These are phyloP conservation scores for Hyphodiscus hymeniophilus DNA, from an alignment of 495 filamentous ascomycete genomes.

Conservation along the genomic window DNA sequence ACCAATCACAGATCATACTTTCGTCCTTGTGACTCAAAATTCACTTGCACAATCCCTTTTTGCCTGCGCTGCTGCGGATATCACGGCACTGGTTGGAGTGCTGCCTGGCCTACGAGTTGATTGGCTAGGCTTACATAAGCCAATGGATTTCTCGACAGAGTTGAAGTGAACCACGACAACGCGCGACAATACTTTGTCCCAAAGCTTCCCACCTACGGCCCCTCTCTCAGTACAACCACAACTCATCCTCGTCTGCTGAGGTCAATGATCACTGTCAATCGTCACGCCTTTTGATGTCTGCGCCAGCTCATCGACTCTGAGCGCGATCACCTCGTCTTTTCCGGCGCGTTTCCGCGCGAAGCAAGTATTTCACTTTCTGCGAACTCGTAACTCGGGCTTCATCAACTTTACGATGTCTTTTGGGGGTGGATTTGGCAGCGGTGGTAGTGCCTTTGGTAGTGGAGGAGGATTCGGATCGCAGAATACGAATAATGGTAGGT, in stretches of 20 bases:
- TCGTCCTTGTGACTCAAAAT: too few relatives aligned
- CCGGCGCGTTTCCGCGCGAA: constrained; percentile 20
- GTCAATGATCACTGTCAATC: constrained; percentile 17
- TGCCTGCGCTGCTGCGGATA: too few relatives aligned
- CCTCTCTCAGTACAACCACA: constrained; percentile 1
- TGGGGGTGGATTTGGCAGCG: constrained; percentile 27
- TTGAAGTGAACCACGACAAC: too few relatives aligned
- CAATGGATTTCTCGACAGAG: too few relatives aligned
- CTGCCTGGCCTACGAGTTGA: not conserved
- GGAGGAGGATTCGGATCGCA: constrained; percentile 38
- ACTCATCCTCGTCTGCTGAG: constrained; percentile 5
- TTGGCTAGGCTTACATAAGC: too few relatives aligned
- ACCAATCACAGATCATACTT: too few relatives aligned
- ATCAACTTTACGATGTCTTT: constrained; percentile 32
- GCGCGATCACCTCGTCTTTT: constrained; percentile 14
- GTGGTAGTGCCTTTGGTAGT: too few relatives aligned
- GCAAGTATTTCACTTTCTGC: constrained; percentile 1
- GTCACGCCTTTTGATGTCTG: constrained; percentile 19
- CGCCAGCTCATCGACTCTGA: constrained; percentile 11
- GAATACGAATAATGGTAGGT: constrained; percentile 40
- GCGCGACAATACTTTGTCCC: not conserved
- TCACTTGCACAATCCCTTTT: too few relatives aligned
- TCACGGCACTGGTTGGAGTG: too few relatives aligned
- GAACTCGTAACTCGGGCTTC: constrained; percentile 2
- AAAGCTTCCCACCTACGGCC: constrained; percentile 1